Conservation (phyloP, 1,139 yeast genomes). For the Nakaseomyces delphensis region DNA sequence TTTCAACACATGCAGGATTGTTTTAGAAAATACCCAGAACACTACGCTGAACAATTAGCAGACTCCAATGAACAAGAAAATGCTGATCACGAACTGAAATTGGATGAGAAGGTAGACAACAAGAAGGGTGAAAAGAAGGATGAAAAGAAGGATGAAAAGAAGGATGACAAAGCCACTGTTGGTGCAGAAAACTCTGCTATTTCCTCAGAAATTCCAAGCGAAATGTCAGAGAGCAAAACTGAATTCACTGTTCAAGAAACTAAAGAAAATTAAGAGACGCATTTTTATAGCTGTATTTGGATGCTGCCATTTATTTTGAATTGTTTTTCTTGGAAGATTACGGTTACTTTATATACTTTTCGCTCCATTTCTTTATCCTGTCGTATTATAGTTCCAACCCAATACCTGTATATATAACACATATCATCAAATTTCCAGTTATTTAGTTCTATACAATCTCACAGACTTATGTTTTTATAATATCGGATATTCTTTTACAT, state of each 20-base stretch:
- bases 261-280: not conserved
- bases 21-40: constrained; percentile 88
- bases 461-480: not conserved
- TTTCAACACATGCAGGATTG: constrained; percentile 91
- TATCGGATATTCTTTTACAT: constrained; percentile 2
- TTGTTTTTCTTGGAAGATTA: not conserved
- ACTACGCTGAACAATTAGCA: constrained; percentile 83
- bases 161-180: not conserved
- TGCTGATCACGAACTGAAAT: constrained; percentile 4
- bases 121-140: not conserved
- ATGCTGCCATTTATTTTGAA: not conserved
- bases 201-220: not conserved
- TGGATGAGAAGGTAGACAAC: not conserved
- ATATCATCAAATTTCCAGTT: not conserved
- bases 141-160: not conserved
- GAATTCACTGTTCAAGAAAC: not conserved
- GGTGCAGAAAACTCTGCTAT: constrained; percentile 2
- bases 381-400: too few species aligned
- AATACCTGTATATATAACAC: constrained; percentile 4
- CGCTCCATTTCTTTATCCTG: not conserved
- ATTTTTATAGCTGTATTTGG: not conserved
- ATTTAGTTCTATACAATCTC: not conserved
- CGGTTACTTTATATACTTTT: too few species aligned
- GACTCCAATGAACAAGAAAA: constrained; percentile 45
- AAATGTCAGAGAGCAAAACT: not conserved